These are phyloP conservation scores for Eucalyptus victrix DNA, from an alignment of 345 rosid species.

Conservation along the genomic window DNA sequence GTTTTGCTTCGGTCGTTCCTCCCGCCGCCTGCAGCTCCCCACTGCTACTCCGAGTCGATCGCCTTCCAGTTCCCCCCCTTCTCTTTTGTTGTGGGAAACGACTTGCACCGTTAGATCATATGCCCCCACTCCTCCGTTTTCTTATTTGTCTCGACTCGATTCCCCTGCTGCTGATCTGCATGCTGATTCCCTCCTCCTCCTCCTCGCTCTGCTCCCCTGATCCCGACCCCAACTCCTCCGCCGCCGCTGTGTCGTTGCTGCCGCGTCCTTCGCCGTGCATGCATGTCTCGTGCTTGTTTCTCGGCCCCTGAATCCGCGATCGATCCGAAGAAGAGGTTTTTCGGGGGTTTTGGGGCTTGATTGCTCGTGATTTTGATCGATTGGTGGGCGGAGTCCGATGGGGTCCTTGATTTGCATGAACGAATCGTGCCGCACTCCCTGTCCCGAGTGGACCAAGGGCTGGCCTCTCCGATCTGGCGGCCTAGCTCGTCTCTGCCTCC, in stretches of 20 bases:
- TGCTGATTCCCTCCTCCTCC: neutral
- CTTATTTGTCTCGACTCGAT: neutral
- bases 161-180: neutral
- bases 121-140: neutral
- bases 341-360: neutral
- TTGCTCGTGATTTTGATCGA: neutral
- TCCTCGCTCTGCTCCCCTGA: neutral
- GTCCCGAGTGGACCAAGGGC: conserved; percentile 69
- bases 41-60: neutral
- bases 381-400: conserved; percentile 3
- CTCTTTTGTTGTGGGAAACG: neutral
- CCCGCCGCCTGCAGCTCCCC: neutral
- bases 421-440: conserved; percentile 51
- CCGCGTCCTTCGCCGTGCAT: neutral
- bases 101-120: neutral
- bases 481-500: conserved; percentile 66
- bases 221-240: neutral
- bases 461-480: conserved; percentile 94
- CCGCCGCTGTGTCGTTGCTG: neutral
- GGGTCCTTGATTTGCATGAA: conserved; percentile 78
- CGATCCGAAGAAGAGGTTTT: neutral
- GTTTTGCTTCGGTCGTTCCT: neutral
- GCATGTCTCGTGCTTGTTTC: neutral
- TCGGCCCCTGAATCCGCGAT: neutral
- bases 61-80: neutral